Base-by-base conservation (phyloP, 371 early-diverging fungal species). In the Mucor lusitanicus region DNA sequence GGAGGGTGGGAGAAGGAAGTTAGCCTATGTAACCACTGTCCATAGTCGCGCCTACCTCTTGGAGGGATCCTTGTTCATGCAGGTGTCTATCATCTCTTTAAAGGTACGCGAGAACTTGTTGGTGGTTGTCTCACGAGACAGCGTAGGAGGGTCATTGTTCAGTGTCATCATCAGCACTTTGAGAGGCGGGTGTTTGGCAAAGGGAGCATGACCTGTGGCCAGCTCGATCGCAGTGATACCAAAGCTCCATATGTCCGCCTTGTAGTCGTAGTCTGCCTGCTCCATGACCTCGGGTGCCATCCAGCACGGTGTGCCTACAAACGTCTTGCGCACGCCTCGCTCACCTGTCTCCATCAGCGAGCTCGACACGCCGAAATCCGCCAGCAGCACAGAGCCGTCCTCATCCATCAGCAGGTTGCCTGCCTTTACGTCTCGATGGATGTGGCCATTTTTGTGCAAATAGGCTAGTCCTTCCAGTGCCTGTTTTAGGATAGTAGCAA, bases 391-490 rank as follows among this genome's bases (percentile, higher is more conserved):
- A 13, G 88, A 76, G 1, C 95, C 95, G 66, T 91, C 89, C 7
- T 89, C 88, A 71, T 92, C 93, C 79, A 95, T 82, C 27, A 96
- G 73, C 35, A 96, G 73, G 77, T 96, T 96, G 12, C 93, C 93
- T 44, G 94, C 94, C 73, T 95, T 96, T 28, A 95, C 91, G 76
- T 96, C 97, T 46, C 97, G 81, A 78, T 97, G 97, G 63, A 97
- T 95, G 69, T 93, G 86, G 2, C 92, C 92, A 71, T 91, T 91
- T 65, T 88, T 88, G 71, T 97, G 95, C 35, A 97, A 75, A 70
- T 97, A 96, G n/a, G 87, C 89, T 35, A 95, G 67, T 19, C 94
- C 97, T 68, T 92, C 89, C 33, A 94, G 75, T 1, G 90, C 90
- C 68, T 95, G 95, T 64, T 92, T 91, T 25, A 95, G 76, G 61